These are phyloP conservation scores for Hyphopichia homilentoma DNA, from an alignment of 805 yeast genomes.

Conservation along the genomic window DNA sequence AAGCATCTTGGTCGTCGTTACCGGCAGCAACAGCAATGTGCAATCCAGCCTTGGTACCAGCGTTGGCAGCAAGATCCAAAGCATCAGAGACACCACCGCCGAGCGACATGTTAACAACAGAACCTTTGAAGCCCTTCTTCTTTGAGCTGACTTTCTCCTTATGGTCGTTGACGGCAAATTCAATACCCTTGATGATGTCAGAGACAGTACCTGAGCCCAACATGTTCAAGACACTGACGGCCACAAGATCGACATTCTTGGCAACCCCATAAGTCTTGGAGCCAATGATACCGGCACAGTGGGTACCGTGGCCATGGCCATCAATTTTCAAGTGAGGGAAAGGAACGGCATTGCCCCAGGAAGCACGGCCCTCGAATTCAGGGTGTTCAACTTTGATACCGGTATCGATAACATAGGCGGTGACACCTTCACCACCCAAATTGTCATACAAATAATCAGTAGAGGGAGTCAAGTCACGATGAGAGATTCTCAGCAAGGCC, in stretches of 20 bases:
- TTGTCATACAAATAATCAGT: slow-evolving; percentile 31
- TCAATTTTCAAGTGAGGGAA: slow-evolving; percentile 46
- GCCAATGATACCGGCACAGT: slow-evolving; percentile 94
- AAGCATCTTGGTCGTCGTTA: slow-evolving; percentile 82
- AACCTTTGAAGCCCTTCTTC: slow-evolving; percentile 72
- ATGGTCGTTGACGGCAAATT: slow-evolving; percentile 76
- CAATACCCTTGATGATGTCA: slow-evolving; percentile 81
- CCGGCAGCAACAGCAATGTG: slow-evolving; percentile 97
- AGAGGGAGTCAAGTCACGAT: slow-evolving; percentile 17
- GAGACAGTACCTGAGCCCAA: slow-evolving; percentile 83
- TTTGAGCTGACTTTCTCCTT: slow-evolving; percentile 46
- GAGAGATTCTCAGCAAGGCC: slow-evolving; percentile 39
- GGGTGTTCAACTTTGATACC: slow-evolving; percentile 75
- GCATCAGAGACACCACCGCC: slow-evolving; percentile 93
- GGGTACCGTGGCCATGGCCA: slow-evolving; percentile 94
- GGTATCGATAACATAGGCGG: slow-evolving; percentile 85
- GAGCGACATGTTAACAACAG: slow-evolving; percentile 88
- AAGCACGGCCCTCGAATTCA: slow-evolving; percentile 59
- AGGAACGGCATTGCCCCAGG: slow-evolving; percentile 43
- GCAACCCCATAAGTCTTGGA: slow-evolving; percentile 80
- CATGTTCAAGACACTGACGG: slow-evolving; percentile 78
- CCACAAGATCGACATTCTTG: slow-evolving; percentile 72
- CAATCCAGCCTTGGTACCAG: slow-evolving; percentile 83
- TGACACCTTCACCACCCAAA: slow-evolving; percentile 51
- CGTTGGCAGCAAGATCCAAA: slow-evolving; percentile 81